Base-by-base conservation (phyloP, 352 stramenopile species). In the Globisporangium abappressorium region DNA sequence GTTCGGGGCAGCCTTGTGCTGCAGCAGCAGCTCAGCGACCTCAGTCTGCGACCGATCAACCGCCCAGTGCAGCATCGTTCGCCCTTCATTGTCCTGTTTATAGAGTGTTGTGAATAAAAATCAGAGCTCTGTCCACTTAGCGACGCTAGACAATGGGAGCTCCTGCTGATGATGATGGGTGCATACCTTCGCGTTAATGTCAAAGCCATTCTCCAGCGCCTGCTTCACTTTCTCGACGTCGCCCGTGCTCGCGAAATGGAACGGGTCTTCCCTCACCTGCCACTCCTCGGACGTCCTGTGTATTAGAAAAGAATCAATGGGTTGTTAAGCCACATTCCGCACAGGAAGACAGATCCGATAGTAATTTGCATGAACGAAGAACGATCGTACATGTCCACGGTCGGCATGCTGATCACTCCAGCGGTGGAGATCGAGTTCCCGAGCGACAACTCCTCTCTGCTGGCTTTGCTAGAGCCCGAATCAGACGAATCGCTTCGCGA, bases 21-120 rank as follows among this genome's bases (percentile, higher is more conserved):
- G 59, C 14, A 93, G 71, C 51, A 93, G 70, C 34, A 87, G 67
- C 66, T 87, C 66, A 7, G 84, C 79, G 1, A 92, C 57, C 4
- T 76, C 72, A 7, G 57, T 74, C 47, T 93, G 83, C 46, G 82
- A 79, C 41, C 85, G 77, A 57, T 93, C 85, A 11, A 93, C 85
- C 24, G 85, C 85, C 85, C 85, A 93, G 60, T 93, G 85, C 51
- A 93, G 68, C 85, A 93, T 93, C 14, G 85, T 93, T 69, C 85
- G 83, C 2, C 83, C 85, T 73, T 92, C 82, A 18, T 81, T 77
- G 51, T 93, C 85, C 82, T 91, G 69, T 54, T 33, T 11, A n/a
- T 14, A 49, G 4, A 15, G 38, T 8, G 12, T 41, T 12, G 34
- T 1, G 11, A 26, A 11, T 22, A 41, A 55, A 3, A 54, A 20